Conservation (phyloP, 345 rosid genomes). For the Ceriops tagal region DNA sequence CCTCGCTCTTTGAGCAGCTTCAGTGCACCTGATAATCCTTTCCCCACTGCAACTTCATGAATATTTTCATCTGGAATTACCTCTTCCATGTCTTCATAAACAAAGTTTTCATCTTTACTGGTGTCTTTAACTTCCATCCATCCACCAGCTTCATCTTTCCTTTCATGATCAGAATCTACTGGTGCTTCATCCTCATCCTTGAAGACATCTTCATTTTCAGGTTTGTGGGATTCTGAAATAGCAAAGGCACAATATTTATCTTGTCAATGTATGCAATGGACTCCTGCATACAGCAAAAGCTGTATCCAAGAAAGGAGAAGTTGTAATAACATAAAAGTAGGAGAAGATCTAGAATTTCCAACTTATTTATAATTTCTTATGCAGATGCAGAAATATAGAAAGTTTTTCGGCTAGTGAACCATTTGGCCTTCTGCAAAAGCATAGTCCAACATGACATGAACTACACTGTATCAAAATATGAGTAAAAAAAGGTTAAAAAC, state of each 20-base stretch:
- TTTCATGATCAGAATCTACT: slow-evolving; percentile 45
- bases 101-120: slow-evolving; percentile 42
- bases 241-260: slow-evolving; percentile 14
- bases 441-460: not conserved
- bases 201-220: slow-evolving; percentile 74
- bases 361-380: not conserved
- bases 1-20: slow-evolving; percentile 87
- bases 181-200: slow-evolving; percentile 88
- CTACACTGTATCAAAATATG: not conserved
- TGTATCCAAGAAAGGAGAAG: not conserved
- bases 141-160: slow-evolving; percentile 55
- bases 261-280: not conserved
- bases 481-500: no score
- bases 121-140: slow-evolving; percentile 57
- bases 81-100: slow-evolving; percentile 52
- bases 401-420: not conserved
- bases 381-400: not conserved
- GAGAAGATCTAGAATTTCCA: not conserved
- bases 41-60: slow-evolving; percentile 85
- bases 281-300: not conserved
- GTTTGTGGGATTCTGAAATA: slow-evolving; percentile 57
- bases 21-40: slow-evolving; percentile 84
- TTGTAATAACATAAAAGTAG: no score
- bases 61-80: slow-evolving; percentile 71
- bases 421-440: not conserved